phyloP scores from a whole-genome alignment of 768 basidiomycete genomes.

The Rhizopogon roseolus region DNA sequence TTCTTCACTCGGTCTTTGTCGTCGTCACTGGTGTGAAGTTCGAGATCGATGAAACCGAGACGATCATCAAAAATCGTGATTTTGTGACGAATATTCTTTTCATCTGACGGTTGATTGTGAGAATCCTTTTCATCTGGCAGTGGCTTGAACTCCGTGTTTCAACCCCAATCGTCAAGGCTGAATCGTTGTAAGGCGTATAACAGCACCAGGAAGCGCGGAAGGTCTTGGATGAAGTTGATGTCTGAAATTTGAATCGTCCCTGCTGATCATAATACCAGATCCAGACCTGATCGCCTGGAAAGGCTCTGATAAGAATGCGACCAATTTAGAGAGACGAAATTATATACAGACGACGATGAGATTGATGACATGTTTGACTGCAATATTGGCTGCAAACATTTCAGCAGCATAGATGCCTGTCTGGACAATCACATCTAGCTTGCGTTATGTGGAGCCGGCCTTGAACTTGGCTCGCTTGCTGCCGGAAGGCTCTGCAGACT shows the following conservation, averaged over 20 bases:
- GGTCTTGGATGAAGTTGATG: background rate
- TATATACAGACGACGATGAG: background rate
- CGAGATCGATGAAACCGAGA: background rate
- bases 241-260: background rate
- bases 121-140: too few species aligned
- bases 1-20: background rate
- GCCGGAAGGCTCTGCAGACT: too few species aligned
- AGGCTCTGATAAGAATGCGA: background rate
- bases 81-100: background rate
- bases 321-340: background rate
- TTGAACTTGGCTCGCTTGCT: too few species aligned
- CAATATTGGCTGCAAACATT: conserved; percentile 1
- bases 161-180: background rate
- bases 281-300: background rate
- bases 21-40: background rate
- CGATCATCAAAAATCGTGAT: background rate
- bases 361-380: background rate
- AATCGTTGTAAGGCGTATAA: background rate
- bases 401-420: background rate
- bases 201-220: background rate
- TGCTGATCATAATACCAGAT: conserved; percentile 1
- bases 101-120: too few species aligned
- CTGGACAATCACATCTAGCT: too few species aligned
- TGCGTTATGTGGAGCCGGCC: too few species aligned
- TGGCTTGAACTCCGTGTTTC: background rate